Conservation (phyloP, 371 early-diverging fungal genomes). For the Mucor piriformis region DNA sequence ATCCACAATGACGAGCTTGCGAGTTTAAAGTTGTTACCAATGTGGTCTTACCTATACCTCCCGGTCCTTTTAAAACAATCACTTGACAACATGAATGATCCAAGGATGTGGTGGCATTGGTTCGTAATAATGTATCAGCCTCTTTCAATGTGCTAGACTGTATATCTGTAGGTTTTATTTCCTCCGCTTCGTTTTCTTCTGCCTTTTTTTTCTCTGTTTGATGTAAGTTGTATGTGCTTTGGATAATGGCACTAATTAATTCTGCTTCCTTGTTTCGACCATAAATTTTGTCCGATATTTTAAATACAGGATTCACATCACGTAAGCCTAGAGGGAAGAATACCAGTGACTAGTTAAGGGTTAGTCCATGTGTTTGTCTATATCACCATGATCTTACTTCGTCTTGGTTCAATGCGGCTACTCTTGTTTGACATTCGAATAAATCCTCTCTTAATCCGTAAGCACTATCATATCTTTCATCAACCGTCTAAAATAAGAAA, state of each 20-base stretch:
- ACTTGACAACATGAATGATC: constrained; percentile 29
- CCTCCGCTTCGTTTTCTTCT: constrained; percentile 6
- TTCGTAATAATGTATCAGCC: constrained; percentile 16
- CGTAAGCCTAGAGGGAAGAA: constrained; percentile 43
- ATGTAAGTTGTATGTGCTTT: constrained; percentile 24
- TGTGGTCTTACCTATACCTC: constrained; percentile 50
- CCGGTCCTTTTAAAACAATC: constrained; percentile 42
- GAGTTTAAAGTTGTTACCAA: constrained; percentile 34
- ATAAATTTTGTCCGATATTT: constrained; percentile 39
- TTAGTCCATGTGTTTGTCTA: background rate
- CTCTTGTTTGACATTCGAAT: constrained; percentile 44
- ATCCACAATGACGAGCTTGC: constrained; percentile 46
- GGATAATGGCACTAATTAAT: constrained; percentile 29
- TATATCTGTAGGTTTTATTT: background rate
- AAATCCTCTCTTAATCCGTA: constrained; percentile 60
- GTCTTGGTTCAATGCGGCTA: constrained; percentile 16
- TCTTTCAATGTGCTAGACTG: constrained; percentile 13
- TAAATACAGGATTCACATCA: constrained; percentile 48
- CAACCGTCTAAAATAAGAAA: constrained; percentile 43
- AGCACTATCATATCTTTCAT: constrained; percentile 58
- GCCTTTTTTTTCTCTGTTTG: constrained; percentile 14
- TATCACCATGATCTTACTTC: constrained; percentile 16
- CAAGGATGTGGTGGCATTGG: constrained; percentile 12
- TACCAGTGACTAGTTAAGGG: constrained; percentile 23
- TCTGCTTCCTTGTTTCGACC: constrained; percentile 46